A percentile compares a stretch with the other conserved stretches of the same genome.
Evolutionary conservation across 179 eudicot genomes (phyloP).

Genomic region (Silene coronaria): DNA sequence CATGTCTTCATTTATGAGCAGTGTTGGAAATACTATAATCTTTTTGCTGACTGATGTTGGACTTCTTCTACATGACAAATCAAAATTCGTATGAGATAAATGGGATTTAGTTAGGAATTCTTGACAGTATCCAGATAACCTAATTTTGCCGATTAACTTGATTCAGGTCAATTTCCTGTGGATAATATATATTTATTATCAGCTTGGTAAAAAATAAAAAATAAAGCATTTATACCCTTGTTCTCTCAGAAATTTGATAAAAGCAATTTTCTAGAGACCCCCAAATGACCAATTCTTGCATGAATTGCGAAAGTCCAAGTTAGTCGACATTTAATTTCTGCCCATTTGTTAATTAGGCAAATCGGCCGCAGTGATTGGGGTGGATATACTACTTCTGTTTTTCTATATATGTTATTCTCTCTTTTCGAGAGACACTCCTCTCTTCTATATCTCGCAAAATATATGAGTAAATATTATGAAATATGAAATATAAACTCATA

Average conservation of each 20-base stretch:
- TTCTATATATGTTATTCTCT: too few species aligned
- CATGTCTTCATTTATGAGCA: neutral
- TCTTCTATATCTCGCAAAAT: too few species aligned
- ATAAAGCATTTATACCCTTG: neutral
- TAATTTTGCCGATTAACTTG: neutral
- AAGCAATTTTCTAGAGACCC: too few species aligned
- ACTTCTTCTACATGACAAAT: neutral
- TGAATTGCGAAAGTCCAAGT: neutral
- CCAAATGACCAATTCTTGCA: neutral
- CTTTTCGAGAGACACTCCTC: too few species aligned
- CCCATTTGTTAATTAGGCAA: neutral
- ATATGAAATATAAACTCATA: too few species aligned
- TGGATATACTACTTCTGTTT: too few species aligned
- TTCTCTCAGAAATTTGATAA: neutral
- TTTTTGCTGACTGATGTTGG: neutral
- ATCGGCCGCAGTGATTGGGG: neutral
- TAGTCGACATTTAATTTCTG: neutral
- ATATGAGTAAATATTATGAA: too few species aligned
- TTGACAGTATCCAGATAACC: neutral
- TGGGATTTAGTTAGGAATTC: neutral
- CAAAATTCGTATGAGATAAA: neutral
- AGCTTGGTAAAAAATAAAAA: neutral
- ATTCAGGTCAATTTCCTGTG: neutral
- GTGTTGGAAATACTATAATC: neutral
- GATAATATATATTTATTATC: neutral